phyloP scores from a whole-genome alignment of 2,329 filamentous ascomycete species.

The Parascedosporium putredinis region DNA sequence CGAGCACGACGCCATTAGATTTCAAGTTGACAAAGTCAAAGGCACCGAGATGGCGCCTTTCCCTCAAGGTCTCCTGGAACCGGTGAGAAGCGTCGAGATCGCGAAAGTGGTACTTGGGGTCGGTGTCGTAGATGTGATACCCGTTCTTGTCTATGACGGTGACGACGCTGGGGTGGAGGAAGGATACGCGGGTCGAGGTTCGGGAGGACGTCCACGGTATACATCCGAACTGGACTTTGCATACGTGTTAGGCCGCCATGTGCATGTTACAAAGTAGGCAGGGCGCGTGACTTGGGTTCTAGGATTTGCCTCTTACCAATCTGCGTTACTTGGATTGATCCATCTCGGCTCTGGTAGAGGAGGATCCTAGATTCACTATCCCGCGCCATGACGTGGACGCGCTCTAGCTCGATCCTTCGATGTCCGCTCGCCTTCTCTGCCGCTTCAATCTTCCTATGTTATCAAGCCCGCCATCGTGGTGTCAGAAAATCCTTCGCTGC shows the following conservation, averaged over 20 bases:
- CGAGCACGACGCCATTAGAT: background rate
- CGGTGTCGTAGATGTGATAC: conserved; percentile 8
- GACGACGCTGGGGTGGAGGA: conserved; percentile 9
- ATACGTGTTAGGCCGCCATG: too few species aligned
- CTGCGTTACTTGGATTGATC: conserved; percentile 8
- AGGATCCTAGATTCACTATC: conserved; percentile 7
- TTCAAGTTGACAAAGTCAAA: background rate
- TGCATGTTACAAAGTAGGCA: too few species aligned
- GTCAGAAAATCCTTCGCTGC: background rate
- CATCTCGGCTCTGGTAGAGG: conserved; percentile 5
- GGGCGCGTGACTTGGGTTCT: too few species aligned
- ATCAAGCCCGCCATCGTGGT: too few species aligned
- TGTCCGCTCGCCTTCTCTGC: background rate
- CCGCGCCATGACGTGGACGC: background rate
- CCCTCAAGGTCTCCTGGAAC: conserved; percentile 12
- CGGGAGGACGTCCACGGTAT: conserved; percentile 9
- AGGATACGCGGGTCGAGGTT: conserved; percentile 4
- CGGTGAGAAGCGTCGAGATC: conserved; percentile 8
- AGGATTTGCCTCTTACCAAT: conserved; percentile 1
- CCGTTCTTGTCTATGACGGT: conserved; percentile 7
- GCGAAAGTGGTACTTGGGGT: conserved; percentile 9
- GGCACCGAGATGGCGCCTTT: background rate
- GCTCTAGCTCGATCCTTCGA: background rate
- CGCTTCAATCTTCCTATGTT: too few species aligned
- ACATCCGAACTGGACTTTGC: conserved; percentile 8